phyloP scores from a whole-genome alignment of 768 basidiomycete species.

The Piloderma croceum region DNA sequence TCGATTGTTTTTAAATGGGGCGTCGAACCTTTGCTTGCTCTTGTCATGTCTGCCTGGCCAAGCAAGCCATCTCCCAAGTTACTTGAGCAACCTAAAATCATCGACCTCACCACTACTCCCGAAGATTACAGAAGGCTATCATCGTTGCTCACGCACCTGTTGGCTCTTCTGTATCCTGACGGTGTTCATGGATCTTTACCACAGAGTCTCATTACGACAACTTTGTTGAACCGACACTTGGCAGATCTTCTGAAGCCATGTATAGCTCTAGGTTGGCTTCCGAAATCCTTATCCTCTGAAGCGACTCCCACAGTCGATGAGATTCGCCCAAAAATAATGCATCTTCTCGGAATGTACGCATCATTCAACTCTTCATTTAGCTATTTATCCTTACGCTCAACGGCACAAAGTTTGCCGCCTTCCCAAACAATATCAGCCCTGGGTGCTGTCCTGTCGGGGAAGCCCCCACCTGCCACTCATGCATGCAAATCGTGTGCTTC shows the following conservation, averaged over 20 bases:
- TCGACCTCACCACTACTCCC: conserved; percentile 38
- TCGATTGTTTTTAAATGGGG: conserved; percentile 74
- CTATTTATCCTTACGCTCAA: conserved; percentile 6
- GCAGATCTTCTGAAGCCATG: conserved; percentile 55
- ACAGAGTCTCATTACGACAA: conserved; percentile 56
- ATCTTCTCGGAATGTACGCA: conserved; percentile 59
- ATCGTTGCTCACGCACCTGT: conserved; percentile 36
- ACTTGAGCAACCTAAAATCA: conserved; percentile 28
- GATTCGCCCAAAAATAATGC: conserved; percentile 47
- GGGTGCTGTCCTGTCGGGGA: conserved; percentile 49
- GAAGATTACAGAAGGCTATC: conserved; percentile 42
- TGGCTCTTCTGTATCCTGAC: conserved; percentile 48
- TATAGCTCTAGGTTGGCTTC: conserved; percentile 70
- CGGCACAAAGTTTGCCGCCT: conserved; percentile 48
- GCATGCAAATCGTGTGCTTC: conserved; percentile 53
- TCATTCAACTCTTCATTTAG: conserved; percentile 6
- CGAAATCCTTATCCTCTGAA: conserved; percentile 40
- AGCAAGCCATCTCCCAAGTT: conserved; percentile 15
- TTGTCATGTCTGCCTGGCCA: conserved; percentile 38
- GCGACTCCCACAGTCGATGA: conserved; percentile 37
- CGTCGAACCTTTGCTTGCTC: conserved; percentile 45
- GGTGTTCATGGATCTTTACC: conserved; percentile 44
- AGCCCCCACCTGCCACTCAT: conserved; percentile 39
- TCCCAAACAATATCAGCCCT: conserved; percentile 62
- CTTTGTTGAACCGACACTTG: conserved; percentile 52